Conservation (phyloP, 2,329 filamentous ascomycete species). For the Fusarium abutilonis region DNA sequence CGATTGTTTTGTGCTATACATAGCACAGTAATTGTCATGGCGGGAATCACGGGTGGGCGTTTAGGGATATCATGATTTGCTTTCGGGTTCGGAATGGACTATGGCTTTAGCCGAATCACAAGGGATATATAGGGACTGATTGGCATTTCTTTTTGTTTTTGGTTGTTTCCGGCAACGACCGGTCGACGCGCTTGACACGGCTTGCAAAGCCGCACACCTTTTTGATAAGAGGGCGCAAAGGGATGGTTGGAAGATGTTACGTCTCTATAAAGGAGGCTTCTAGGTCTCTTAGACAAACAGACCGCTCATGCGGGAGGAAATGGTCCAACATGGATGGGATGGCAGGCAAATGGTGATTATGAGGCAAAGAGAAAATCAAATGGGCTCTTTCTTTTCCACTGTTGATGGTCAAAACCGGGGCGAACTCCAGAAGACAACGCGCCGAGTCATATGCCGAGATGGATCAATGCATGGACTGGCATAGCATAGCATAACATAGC, state of each 20-base stretch:
- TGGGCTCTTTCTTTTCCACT: conserved; percentile 19
- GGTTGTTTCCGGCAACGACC: conserved; percentile 12
- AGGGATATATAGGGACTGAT: conserved; percentile 15
- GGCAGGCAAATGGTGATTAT: conserved; percentile 4
- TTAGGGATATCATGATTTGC: conserved; percentile 35
- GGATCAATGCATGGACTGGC: conserved; percentile 6
- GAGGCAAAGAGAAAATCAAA: conserved; percentile 26
- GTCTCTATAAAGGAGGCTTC: conserved; percentile 32
- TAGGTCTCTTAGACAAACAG: conserved; percentile 44
- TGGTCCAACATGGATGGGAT: conserved; percentile 6
- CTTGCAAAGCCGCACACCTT: conserved; percentile 17
- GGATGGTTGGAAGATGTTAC: conserved; percentile 12
- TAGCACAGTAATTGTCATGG: conserved; percentile 24
- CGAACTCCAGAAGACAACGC: conserved; percentile 9
- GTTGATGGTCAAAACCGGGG: conserved; percentile 9
- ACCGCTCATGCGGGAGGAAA: conserved; percentile 45
- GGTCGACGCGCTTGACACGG: conserved; percentile 24
- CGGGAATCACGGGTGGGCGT: conserved; percentile 29
- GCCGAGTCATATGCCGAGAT: conserved; percentile 5
- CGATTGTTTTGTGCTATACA: conserved; percentile 18
- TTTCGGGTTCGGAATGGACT: conserved; percentile 23
- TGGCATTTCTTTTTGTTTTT: conserved; percentile 14
- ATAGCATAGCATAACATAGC: conserved; percentile 21
- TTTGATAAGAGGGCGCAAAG: conserved; percentile 1
- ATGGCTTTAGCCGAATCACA: conserved; percentile 14